These are phyloP conservation scores for Plantago ovata DNA, from an alignment of 257 asterid species.

Conservation along the genomic window DNA sequence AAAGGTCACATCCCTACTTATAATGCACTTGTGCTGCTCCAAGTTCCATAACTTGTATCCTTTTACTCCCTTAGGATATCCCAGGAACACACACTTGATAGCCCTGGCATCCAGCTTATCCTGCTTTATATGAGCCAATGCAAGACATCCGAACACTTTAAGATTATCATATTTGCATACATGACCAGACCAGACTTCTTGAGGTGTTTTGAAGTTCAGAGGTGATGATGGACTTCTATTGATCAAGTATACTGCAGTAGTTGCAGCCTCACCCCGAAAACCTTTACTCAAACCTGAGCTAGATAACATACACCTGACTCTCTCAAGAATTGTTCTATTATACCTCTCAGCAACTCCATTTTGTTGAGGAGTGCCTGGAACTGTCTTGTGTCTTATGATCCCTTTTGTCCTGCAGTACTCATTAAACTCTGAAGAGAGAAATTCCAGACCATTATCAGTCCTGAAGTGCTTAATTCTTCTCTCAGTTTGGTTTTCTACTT, in stretches of 20 bases:
- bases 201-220: too few relatives aligned
- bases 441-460: not conserved
- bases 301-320: too few relatives aligned
- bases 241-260: not conserved
- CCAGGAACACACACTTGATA: not conserved
- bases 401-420: not conserved
- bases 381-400: too few relatives aligned
- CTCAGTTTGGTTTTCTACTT: too few relatives aligned
- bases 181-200: not conserved
- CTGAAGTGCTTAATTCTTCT: too few relatives aligned
- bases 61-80: not conserved
- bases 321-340: too few relatives aligned
- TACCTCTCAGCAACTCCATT: too few relatives aligned
- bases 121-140: not conserved
- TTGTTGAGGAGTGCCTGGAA: too few relatives aligned
- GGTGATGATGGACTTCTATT: slow-evolving; percentile 2
- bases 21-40: not conserved
- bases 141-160: not conserved
- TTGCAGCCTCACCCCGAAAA: not conserved
- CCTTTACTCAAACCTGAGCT: too few relatives aligned
- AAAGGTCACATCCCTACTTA: not conserved
- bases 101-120: not conserved
- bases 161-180: accelerated
- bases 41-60: not conserved
- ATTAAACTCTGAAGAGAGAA: not conserved